These are phyloP conservation scores for Heterobasidion parviporum DNA, from an alignment of 1,284 basidiomycete species.

Conservation along the genomic window DNA sequence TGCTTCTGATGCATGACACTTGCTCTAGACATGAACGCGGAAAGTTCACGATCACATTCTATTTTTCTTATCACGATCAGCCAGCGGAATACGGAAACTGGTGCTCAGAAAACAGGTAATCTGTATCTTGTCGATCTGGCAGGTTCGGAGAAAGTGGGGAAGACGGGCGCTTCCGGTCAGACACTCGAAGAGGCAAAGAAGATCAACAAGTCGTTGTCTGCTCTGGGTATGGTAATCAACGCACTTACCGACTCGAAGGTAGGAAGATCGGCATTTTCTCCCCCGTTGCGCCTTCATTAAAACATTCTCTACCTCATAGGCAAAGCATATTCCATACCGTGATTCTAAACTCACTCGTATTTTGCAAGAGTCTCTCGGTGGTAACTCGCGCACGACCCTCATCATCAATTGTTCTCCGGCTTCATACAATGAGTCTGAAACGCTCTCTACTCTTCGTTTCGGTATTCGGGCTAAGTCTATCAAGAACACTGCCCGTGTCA, in stretches of 20 bases:
- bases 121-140: constrained; percentile 98
- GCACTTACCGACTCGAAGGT: constrained; percentile 95
- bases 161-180: constrained; percentile 98
- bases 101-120: constrained; percentile 94
- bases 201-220: constrained; percentile 98
- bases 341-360: constrained; percentile 99
- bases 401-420: constrained; percentile 99
- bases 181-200: constrained; percentile 99
- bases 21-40: constrained; percentile 93
- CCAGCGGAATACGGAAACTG: constrained; percentile 93
- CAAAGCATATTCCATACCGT: constrained; percentile 96
- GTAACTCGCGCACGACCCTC: constrained; percentile 96
- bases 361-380: constrained; percentile 98
- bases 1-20: constrained; percentile 1
- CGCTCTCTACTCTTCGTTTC: constrained; percentile 94
- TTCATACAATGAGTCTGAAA: constrained; percentile 95
- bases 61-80: constrained; percentile 98
- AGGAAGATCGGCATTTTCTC: constrained; percentile 12
- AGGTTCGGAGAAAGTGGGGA: constrained; percentile 98
- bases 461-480: constrained; percentile 99
- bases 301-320: constrained; percentile 36
- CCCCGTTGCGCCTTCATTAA: not conserved
- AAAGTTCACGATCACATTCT: constrained; percentile 97
- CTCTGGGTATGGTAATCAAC: constrained; percentile 99
- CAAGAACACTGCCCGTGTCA: constrained; percentile 99